A percentile compares a stretch with the other conserved stretches of the same genome.
Evolutionary conservation across 768 basidiomycete genomes (phyloP).

Genomic region (Rossbeevera mucosa): DNA sequence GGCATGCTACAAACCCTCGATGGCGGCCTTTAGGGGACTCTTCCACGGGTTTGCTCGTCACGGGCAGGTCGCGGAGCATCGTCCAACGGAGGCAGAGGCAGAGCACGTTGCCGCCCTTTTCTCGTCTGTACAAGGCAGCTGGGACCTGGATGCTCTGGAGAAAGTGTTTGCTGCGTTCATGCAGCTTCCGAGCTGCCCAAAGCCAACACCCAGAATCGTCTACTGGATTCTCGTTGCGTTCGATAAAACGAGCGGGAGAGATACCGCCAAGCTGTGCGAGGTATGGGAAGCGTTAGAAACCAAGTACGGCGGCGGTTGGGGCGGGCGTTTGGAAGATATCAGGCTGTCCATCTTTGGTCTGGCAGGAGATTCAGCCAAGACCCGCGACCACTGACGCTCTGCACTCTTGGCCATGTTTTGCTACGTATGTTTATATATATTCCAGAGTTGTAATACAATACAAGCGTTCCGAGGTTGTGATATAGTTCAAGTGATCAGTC

Average conservation of each 20-base stretch:
- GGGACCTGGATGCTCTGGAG: slow-evolving; percentile 56
- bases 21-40: slow-evolving; percentile 60
- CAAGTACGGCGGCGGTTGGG: slow-evolving; percentile 46
- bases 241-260: slow-evolving; percentile 51
- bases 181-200: slow-evolving; percentile 41
- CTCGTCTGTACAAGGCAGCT: slow-evolving; percentile 26
- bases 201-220: slow-evolving; percentile 43
- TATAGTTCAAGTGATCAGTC: slow-evolving; percentile 8
- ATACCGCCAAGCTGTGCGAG: slow-evolving; percentile 45
- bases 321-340: slow-evolving; percentile 43
- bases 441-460: slow-evolving; percentile 1
- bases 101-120: slow-evolving; percentile 5
- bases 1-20: slow-evolving; percentile 38
- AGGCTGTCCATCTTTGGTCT: slow-evolving; percentile 35
- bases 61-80: slow-evolving; percentile 31
- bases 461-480: slow-evolving; percentile 1
- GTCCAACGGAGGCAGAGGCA: not conserved
- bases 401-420: not conserved
- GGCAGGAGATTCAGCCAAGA: not conserved
- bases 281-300: slow-evolving; percentile 56
- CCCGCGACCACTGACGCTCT: not conserved
- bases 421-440: not conserved
- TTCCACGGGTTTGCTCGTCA: slow-evolving; percentile 74
- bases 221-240: slow-evolving; percentile 71
- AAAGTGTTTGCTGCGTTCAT: slow-evolving; percentile 61